Percentiles rank a stretch among this genome's conserved stretches.
These are phyloP conservation scores for Theileria orientalis DNA, from an alignment of 169 alveolate species.

Conservation along the genomic window DNA sequence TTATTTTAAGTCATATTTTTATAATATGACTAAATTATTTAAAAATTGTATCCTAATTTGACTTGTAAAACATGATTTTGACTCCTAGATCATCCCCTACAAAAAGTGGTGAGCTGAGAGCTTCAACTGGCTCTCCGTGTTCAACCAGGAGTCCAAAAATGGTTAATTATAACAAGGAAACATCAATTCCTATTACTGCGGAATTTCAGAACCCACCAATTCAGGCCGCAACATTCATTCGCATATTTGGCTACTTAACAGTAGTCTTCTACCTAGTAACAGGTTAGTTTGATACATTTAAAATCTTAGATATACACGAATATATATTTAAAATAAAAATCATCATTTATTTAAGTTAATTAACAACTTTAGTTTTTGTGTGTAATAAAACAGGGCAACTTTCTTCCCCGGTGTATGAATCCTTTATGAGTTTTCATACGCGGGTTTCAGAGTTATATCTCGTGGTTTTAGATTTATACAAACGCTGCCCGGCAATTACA, in stretches of 20 bases:
- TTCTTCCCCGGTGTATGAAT: background rate
- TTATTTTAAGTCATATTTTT: background rate
- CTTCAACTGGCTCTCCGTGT: slow-evolving; percentile 15
- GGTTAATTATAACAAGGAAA: background rate
- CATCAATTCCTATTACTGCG: slow-evolving; percentile 2
- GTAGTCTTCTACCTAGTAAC: background rate
- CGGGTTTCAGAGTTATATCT: background rate
- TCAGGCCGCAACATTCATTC: slow-evolving; percentile 1
- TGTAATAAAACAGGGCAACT: background rate
- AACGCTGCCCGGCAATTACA: background rate
- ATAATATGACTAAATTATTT: background rate
- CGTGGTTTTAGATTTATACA: slow-evolving; percentile 11
- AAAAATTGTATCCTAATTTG: slow-evolving; percentile 11
- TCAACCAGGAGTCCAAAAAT: background rate
- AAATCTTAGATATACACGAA: background rate
- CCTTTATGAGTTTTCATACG: background rate
- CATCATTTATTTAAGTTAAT: too few relatives aligned
- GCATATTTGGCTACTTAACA: background rate
- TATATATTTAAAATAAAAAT: background rate
- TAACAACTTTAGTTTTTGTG: slow-evolving; percentile 16
- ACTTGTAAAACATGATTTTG: background rate
- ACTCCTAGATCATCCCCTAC: background rate
- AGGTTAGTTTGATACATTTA: slow-evolving; percentile 11
- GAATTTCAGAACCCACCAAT: slow-evolving; percentile 1
- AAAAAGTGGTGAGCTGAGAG: background rate